These are phyloP conservation scores for Stephanodiscus minutulus DNA, from an alignment of 108 stramenopile species.

Conservation along the genomic window DNA sequence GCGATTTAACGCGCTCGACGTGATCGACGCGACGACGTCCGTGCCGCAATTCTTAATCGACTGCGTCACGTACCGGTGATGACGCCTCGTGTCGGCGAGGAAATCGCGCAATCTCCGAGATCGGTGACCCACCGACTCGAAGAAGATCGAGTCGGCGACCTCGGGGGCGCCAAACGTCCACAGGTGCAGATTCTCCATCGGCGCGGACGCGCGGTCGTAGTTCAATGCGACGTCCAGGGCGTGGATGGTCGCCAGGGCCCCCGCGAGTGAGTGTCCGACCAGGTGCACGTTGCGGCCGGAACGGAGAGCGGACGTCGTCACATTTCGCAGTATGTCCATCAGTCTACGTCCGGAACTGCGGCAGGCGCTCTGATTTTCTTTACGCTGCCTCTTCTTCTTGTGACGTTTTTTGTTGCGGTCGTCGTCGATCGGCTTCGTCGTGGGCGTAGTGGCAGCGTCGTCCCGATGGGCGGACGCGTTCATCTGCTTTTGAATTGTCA, in stretches of 20 bases:
- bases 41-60: constrained; percentile 17
- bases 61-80: constrained; percentile 32
- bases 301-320: constrained; percentile 33
- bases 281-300: constrained; percentile 47
- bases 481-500: not conserved
- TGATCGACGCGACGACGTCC: constrained; percentile 21
- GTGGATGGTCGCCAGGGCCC: constrained; percentile 43
- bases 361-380: not conserved
- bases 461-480: constrained; percentile 2
- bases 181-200: constrained; percentile 15
- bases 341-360: constrained; percentile 27
- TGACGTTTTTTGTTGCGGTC: constrained; percentile 5
- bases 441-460: not conserved
- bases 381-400: not conserved
- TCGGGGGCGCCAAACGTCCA: constrained; percentile 70
- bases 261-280: constrained; percentile 54
- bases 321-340: constrained; percentile 32
- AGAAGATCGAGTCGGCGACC: constrained; percentile 49
- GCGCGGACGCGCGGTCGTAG: constrained; percentile 17
- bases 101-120: constrained; percentile 37
- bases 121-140: constrained; percentile 21
- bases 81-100: constrained; percentile 23
- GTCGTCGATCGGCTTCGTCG: not conserved
- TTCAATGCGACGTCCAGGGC: constrained; percentile 53
- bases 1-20: constrained; percentile 17